phyloP scores from a whole-genome alignment of 768 basidiomycete species.

The Leccinum imitatum region DNA sequence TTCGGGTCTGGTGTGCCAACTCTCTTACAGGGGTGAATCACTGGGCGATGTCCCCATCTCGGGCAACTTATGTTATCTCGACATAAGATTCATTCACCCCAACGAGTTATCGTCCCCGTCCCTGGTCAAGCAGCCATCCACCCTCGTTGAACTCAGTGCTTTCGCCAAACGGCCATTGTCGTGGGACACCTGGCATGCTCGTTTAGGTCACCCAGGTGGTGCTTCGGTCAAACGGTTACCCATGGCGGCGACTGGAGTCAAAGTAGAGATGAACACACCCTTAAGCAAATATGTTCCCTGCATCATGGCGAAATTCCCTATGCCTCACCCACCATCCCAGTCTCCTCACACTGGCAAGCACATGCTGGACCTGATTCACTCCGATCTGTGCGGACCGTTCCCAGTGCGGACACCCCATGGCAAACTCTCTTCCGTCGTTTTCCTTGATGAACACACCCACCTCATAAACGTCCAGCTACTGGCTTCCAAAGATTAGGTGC shows the following conservation, averaged over 20 bases:
- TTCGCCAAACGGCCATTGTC: no score
- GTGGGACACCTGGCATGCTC: neutral
- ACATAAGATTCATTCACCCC: neutral
- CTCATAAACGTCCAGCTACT: neutral
- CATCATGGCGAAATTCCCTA: conserved; percentile 2
- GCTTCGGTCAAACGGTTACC: accelerated
- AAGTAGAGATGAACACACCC: neutral
- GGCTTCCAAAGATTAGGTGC: neutral
- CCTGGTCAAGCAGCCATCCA: no score
- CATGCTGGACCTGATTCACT: conserved; percentile 26
- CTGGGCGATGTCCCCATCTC: neutral
- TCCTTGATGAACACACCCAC: conserved; percentile 15
- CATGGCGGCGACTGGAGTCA: accelerated
- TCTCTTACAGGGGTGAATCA: neutral
- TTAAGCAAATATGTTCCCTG: neutral
- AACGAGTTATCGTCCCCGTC: no score
- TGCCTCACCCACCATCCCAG: neutral
- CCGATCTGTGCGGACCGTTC: conserved; percentile 29
- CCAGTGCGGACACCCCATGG: conserved; percentile 15
- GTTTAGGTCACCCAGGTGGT: neutral
- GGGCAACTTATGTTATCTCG: neutral
- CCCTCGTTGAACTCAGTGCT: no score
- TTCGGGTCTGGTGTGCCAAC: neutral
- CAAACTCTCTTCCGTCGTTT: conserved; percentile 13
- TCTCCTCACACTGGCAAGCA: neutral